Evolutionary conservation across 164 flowering plant species (phyloP).

Genomic region (Aristolochia californica): DNA sequence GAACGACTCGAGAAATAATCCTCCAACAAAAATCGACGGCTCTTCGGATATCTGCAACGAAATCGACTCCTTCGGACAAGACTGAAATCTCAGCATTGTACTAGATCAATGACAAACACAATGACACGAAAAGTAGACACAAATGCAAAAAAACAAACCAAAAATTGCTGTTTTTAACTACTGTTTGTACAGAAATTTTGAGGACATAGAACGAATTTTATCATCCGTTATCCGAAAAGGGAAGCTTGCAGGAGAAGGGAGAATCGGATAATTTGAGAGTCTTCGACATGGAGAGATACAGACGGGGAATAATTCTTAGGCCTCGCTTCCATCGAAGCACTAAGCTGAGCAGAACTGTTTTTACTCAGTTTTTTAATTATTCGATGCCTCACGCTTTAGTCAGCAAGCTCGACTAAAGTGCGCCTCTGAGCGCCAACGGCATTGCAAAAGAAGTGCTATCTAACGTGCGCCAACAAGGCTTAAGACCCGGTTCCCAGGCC

Average conservation of each 20-base stretch:
- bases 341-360: neutral
- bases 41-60: conserved; percentile 4
- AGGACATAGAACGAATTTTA: neutral
- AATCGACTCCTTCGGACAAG: conserved; percentile 11
- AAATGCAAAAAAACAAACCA: no score
- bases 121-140: no score
- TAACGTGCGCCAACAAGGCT: conserved; percentile 1
- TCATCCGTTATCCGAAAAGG: conserved; percentile 7
- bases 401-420: no score
- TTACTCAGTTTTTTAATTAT: neutral
- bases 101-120: neutral
- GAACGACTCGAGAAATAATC: conserved; percentile 46
- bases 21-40: conserved; percentile 18
- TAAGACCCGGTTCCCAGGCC: no score
- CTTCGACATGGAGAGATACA: neutral
- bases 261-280: conserved; percentile 13
- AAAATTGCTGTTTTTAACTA: no score
- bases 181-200: no score
- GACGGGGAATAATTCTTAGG: conserved; percentile 3
- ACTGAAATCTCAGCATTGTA: conserved; percentile 28
- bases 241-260: conserved; percentile 21
- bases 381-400: no score
- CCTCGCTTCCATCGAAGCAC: conserved; percentile 17
- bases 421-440: neutral
- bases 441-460: neutral